phyloP scores from a whole-genome alignment of 2,329 filamentous ascomycete genomes.

The Macrophomina phaseolina region DNA sequence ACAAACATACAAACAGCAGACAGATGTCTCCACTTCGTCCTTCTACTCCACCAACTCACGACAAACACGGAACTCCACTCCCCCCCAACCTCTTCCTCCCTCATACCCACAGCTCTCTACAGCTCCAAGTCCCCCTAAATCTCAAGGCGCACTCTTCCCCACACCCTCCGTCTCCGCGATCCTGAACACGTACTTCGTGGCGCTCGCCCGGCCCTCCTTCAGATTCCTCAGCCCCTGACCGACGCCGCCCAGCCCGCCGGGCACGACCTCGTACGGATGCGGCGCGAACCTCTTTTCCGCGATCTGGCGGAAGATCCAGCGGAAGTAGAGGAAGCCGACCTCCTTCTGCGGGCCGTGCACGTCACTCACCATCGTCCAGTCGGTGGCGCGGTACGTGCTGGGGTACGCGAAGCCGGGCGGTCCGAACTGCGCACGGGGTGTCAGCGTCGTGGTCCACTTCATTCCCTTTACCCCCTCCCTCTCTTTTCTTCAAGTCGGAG shows the following conservation, averaged over 20 bases:
- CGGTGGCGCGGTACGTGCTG: constrained; percentile 42
- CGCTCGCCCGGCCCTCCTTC: constrained; percentile 66
- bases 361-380: constrained; percentile 45
- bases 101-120: not conserved
- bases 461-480: too few species aligned
- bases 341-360: constrained; percentile 43
- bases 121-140: not conserved
- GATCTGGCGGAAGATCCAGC: constrained; percentile 53
- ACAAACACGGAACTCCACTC: too few species aligned
- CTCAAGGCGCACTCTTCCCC: constrained; percentile 22
- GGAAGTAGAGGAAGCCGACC: constrained; percentile 54
- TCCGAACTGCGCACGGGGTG: not conserved
- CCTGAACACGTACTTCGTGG: constrained; percentile 67
- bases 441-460: too few species aligned
- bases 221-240: constrained; percentile 61
- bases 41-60: too few species aligned
- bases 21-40: too few species aligned
- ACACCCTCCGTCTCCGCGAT: constrained; percentile 54
- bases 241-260: constrained; percentile 61
- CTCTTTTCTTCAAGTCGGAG: too few species aligned
- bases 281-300: constrained; percentile 57
- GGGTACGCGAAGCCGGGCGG: constrained; percentile 48
- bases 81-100: not conserved
- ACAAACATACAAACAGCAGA: too few species aligned
- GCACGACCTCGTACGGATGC: constrained; percentile 60